Percentiles rank a stretch among this genome's conserved stretches.
Conservation (phyloP, 139 green algal species). For the Ulvella scutata region DNA sequence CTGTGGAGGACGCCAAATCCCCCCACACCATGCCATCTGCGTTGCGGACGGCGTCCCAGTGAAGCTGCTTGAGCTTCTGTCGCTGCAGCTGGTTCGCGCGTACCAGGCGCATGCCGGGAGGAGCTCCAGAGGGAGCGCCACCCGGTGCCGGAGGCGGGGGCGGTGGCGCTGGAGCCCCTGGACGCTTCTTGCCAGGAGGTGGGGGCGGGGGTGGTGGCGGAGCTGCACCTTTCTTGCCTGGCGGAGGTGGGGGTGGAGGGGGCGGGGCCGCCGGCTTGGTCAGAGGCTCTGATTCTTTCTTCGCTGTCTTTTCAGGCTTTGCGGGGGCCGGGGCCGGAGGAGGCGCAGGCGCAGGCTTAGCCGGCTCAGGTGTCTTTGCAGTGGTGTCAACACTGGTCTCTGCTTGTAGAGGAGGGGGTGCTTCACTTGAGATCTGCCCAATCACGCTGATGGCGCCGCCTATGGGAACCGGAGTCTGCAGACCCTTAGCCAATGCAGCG, state of each 20-base stretch:
- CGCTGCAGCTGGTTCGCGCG: constrained; percentile 16
- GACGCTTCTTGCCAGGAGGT: background rate
- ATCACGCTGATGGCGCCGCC: no score
- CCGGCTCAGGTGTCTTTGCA: background rate
- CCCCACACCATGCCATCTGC: constrained; percentile 40
- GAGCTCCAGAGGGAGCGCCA: background rate
- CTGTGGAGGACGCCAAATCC: constrained; percentile 4
- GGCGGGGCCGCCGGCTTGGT: background rate
- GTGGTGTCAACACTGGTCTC: background rate
- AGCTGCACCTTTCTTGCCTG: background rate
- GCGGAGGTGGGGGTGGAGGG: background rate
- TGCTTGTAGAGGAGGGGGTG: background rate
- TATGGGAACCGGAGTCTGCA: background rate
- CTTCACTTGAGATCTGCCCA: no score
- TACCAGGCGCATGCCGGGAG: background rate
- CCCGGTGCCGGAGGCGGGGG: background rate
- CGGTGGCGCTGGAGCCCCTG: background rate
- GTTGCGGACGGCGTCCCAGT: constrained; percentile 47
- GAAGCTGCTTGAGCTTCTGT: constrained; percentile 46
- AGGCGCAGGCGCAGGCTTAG: background rate
- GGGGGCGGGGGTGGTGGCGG: background rate
- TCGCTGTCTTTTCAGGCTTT: background rate
- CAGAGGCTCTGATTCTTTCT: background rate
- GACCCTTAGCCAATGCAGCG: background rate
- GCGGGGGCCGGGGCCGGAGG: background rate